Evolutionary conservation across 352 stramenopile genomes (phyloP).

Genomic region (Globisporangium echinulatum): DNA sequence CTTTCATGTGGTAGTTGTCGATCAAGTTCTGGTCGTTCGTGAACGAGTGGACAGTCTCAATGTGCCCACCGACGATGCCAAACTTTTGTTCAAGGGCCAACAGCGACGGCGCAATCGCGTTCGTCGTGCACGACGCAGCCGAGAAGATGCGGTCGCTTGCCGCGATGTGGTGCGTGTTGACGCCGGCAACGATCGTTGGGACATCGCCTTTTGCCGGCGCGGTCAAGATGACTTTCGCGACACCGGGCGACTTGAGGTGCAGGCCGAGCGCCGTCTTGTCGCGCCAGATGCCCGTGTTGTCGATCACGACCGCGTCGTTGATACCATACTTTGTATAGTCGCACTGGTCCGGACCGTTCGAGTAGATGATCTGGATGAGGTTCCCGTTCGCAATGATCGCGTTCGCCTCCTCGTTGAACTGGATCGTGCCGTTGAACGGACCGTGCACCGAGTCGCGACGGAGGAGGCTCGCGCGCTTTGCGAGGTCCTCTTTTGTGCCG

Average conservation of each 20-base stretch:
- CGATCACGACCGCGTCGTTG: conserved; percentile 83
- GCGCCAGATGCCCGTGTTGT: conserved; percentile 84
- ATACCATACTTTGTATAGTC: conserved; percentile 87
- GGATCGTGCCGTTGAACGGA: conserved; percentile 74
- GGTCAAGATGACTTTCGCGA: conserved; percentile 77
- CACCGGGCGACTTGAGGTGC: conserved; percentile 71
- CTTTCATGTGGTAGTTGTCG: conserved; percentile 87
- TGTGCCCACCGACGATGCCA: conserved; percentile 76
- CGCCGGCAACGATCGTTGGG: conserved; percentile 71
- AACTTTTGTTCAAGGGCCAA: conserved; percentile 77
- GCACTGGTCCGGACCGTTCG: conserved; percentile 75
- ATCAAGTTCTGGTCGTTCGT: conserved; percentile 89
- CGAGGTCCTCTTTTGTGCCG: conserved; percentile 76
- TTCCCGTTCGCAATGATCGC: conserved; percentile 86
- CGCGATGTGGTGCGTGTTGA: conserved; percentile 73
- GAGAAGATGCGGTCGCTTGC: conserved; percentile 60
- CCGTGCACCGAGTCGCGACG: conserved; percentile 86
- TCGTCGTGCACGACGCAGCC: conserved; percentile 80
- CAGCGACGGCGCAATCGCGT: conserved; percentile 75
- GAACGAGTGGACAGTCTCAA: conserved; percentile 88
- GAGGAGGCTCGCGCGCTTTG: conserved; percentile 77
- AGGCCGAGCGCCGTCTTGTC: conserved; percentile 57
- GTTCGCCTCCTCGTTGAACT: conserved; percentile 80
- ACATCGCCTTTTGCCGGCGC: conserved; percentile 69
- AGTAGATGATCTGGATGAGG: conserved; percentile 86